Base-by-base conservation (phyloP, 805 yeast genomes). In the Lipomyces japonicus region DNA sequence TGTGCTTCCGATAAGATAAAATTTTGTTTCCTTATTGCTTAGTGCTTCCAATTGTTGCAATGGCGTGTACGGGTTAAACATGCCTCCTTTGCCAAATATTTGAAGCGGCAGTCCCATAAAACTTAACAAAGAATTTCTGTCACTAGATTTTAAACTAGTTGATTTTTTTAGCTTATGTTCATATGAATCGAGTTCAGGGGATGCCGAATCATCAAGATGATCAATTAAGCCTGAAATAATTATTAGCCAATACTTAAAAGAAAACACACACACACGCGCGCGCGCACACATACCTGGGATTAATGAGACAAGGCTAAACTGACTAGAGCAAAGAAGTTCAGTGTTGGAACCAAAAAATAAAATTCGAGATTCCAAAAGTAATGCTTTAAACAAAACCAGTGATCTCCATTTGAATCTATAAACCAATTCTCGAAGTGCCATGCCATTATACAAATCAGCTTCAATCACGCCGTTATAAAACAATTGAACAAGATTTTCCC, bases 21-120 rank as follows among this genome's bases (percentile, higher is more conserved):
- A 80, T 31, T 75, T 70, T 0, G 90, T 76, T 44, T 75, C 76
- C 1, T 72, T 70, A 19, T 76, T 74, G 28, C 71, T 73, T 45
- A 93, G 71, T 59, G 85, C 89, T 45, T 84, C 85, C 48, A 91
- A 71, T 63, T 91, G 97, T 66, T 91, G 98, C 48, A 93, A 71
- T 0, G 97, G 95, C n/a, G 90, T 75, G 68, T 91, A 93, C 1
- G 98, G 97, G 59, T 84, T 83, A 74, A 95, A 90, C 52, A 91
- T 75, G 1, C 95, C 89, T 39, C 95, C 95, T 58, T 79, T 78
- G 43, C 88, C 88, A 68, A 93, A 93, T 1, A 89, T 67, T 60
- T 84, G 90, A 43, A 93, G 71, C 0, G 98, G 98, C 28, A 93
- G 72, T 0, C 97, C 98, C 63, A 88, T 77, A 64, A 87, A 93